A percentile compares a stretch with the other conserved stretches of the same genome.
Conservation (phyloP, 2,329 filamentous ascomycete species). For the Cladophialophora chaetospira region DNA sequence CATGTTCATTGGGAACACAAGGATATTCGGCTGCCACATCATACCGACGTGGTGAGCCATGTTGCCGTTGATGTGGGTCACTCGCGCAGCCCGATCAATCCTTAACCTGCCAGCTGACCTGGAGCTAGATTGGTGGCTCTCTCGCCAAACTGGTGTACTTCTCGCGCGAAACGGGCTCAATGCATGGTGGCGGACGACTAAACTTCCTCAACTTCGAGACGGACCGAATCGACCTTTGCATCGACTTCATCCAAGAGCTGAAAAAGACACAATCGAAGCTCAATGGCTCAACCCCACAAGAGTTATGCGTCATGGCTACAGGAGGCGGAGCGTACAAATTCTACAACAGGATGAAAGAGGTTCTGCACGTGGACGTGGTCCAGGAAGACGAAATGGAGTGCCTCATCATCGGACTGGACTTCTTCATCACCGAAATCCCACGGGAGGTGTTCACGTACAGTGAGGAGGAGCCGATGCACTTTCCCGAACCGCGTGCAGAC, state of each 20-base stretch:
- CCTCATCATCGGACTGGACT: slow-evolving; percentile 93
- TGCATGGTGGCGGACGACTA: slow-evolving; percentile 80
- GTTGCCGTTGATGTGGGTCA: slow-evolving; percentile 86
- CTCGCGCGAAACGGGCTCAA: slow-evolving; percentile 78
- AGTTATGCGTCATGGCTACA: slow-evolving; percentile 90
- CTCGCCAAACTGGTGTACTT: slow-evolving; percentile 98
- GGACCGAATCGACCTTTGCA: slow-evolving; percentile 87
- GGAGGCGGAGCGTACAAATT: slow-evolving; percentile 96
- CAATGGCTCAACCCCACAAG: slow-evolving; percentile 70
- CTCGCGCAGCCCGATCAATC: slow-evolving; percentile 4
- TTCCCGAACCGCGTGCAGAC: slow-evolving; percentile 72
- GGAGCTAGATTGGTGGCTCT: slow-evolving; percentile 81
- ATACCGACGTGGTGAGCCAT: slow-evolving; percentile 93
- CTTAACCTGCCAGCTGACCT: background rate
- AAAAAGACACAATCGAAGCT: slow-evolving; percentile 77
- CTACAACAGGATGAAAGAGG: slow-evolving; percentile 84
- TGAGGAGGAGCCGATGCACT: slow-evolving; percentile 83
- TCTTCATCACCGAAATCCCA: slow-evolving; percentile 98
- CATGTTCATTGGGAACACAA: slow-evolving; percentile 74
- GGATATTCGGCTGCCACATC: slow-evolving; percentile 94
- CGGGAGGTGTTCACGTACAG: slow-evolving; percentile 97
- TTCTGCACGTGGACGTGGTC: slow-evolving; percentile 76
- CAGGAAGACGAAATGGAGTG: slow-evolving; percentile 99
- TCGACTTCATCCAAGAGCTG: slow-evolving; percentile 85
- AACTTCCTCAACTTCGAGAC: slow-evolving; percentile 98